phyloP scores from a whole-genome alignment of 129 eudicot genomes.

The Escallonia rubra region DNA sequence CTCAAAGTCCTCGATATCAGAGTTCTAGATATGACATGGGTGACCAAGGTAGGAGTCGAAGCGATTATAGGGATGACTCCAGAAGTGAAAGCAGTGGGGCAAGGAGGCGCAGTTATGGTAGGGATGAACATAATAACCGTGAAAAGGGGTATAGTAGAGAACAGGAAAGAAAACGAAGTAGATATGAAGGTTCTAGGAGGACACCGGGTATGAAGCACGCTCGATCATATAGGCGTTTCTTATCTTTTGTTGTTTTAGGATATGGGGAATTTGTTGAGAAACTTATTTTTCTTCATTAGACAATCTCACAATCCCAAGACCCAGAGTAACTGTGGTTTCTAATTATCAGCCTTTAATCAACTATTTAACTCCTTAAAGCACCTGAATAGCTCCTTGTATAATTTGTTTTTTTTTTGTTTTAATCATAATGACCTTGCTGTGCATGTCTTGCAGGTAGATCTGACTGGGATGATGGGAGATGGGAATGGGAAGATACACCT shows the following conservation, averaged over 20 bases:
- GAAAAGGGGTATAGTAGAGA: constrained; percentile 44
- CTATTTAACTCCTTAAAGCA: no score
- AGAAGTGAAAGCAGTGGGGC: constrained; percentile 35
- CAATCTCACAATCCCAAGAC: no score
- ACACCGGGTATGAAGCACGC: constrained; percentile 59
- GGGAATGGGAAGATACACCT: constrained; percentile 84
- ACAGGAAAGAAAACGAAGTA: constrained; percentile 59
- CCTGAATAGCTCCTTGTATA: no score
- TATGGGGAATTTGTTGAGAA: no score
- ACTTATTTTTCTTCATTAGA: no score
- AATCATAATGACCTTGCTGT: neutral
- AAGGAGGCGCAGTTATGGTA: constrained; percentile 35
- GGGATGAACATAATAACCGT: constrained; percentile 37
- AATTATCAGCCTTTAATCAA: no score
- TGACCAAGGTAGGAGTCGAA: constrained; percentile 38
- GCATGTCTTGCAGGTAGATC: constrained; percentile 42
- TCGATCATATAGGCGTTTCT: no score
- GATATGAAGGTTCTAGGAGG: constrained; percentile 64
- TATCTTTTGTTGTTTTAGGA: no score
- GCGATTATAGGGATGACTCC: constrained; percentile 41
- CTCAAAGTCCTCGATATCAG: constrained; percentile 22
- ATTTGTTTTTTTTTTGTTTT: no score
- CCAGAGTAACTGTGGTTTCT: no score
- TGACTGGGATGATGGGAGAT: constrained; percentile 74
- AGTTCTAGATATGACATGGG: constrained; percentile 38